phyloP scores from a whole-genome alignment of 352 stramenopile species.

The Phytophthora uliginosa region DNA sequence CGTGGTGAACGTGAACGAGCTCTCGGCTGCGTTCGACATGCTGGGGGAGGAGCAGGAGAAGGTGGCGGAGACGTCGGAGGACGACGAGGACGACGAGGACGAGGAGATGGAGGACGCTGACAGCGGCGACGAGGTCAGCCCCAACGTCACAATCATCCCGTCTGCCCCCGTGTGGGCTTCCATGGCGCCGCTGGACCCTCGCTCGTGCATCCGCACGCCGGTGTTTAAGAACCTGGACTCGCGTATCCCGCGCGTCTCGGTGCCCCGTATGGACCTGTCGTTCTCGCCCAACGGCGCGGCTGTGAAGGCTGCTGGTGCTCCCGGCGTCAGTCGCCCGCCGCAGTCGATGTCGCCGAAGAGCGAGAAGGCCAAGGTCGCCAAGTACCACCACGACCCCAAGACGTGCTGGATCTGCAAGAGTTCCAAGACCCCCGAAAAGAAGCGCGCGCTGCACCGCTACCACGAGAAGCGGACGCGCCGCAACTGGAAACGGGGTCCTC shows the following conservation, averaged over 20 bases:
- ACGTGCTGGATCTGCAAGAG: slow-evolving; percentile 93
- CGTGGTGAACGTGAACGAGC: slow-evolving; percentile 77
- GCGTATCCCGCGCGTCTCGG: slow-evolving; percentile 71
- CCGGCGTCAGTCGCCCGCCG: slow-evolving; percentile 11
- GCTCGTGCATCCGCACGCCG: slow-evolving; percentile 78
- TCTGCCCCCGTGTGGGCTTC: slow-evolving; percentile 61
- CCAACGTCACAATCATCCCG: slow-evolving; percentile 55
- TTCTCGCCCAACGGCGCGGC: slow-evolving; percentile 38
- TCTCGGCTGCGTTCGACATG: slow-evolving; percentile 74
- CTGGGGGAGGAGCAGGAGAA: slow-evolving; percentile 60
- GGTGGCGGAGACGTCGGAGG: slow-evolving; percentile 34
- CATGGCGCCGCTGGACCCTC: slow-evolving; percentile 75
- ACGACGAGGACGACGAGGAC: slow-evolving; percentile 60
- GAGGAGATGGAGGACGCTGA: slow-evolving; percentile 52
- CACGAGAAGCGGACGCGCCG: slow-evolving; percentile 83
- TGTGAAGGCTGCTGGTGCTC: slow-evolving; percentile 24
- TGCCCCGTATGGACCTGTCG: slow-evolving; percentile 81
- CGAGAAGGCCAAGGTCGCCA: slow-evolving; percentile 55
- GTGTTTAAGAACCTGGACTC: slow-evolving; percentile 86
- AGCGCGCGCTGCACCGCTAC: slow-evolving; percentile 86
- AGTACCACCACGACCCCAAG: slow-evolving; percentile 76
- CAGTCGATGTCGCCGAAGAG: slow-evolving; percentile 61
- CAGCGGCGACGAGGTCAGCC: slow-evolving; percentile 35
- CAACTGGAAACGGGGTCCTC: slow-evolving; percentile 88
- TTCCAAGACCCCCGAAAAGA: slow-evolving; percentile 82